Evolutionary conservation across 768 basidiomycete genomes (phyloP), one percentile per base, ranked within the genome.

Genomic region (Xerocomus brunneocitrinus): DNA sequence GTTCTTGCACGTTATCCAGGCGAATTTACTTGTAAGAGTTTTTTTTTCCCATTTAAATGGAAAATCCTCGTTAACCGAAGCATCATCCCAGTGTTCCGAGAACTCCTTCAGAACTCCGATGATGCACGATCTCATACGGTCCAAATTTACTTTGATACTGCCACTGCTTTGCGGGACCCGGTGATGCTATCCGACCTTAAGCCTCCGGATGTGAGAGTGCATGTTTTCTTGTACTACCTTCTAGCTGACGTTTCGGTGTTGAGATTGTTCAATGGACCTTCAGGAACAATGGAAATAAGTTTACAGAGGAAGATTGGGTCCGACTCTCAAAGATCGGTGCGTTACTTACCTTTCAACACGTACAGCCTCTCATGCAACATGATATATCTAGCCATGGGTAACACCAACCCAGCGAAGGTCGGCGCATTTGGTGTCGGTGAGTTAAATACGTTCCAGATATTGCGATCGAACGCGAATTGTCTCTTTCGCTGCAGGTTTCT

Each of bases 41-140:
- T 10, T 8, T 19, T 19, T 19, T 19, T 19, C 19, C 19, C 19
- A 8, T 4, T 24, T 32, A 10, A 12, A 12, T 34, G 32, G 32
- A 34, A 13, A 10, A 34, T 19, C 32, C 10, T 34, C 32, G 32
- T 34, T 3, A 34, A 34, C 12, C 10, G 13, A 34, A 34, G 46
- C 19, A 32, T 14, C 36, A 12, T 43, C 46, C 13, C 53, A 76
- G 80, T 84, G 41, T 82, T 81, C 54, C 70, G 94, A 50, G 95
- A 97, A 68, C 79, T 98, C 9, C 73, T 97, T 0, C 95, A 98
- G 74, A 98, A 97, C 67, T 92, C 93, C 24, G 92, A 95, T 67
- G 93, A 95, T 71, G 92, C 88, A 2, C 83, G 79, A 44, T 83
- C 89, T 4, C 79, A 75, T 43, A 71, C 77, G 14, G 90, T 85